These are phyloP conservation scores for Lasiodiplodia gonubiensis DNA, from an alignment of 2,329 filamentous ascomycete species.

Conservation along the genomic window DNA sequence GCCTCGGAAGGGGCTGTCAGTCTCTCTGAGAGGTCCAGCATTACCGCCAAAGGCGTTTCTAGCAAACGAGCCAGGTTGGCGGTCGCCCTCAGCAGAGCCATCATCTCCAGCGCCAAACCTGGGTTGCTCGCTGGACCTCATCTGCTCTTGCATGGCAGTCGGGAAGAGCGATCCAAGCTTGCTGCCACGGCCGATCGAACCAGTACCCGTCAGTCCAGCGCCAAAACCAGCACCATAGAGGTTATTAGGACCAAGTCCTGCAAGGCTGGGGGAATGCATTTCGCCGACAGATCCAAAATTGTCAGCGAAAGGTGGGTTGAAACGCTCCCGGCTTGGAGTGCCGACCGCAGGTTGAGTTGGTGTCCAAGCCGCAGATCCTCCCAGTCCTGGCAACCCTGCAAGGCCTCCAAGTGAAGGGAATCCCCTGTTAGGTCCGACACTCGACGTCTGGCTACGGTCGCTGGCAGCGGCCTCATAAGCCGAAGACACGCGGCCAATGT, in stretches of 20 bases:
- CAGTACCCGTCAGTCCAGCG: slow-evolving; percentile 60
- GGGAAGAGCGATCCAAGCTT: slow-evolving; percentile 90
- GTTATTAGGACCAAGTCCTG: slow-evolving; percentile 66
- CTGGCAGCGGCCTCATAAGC: slow-evolving; percentile 68
- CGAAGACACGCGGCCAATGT: slow-evolving; percentile 53
- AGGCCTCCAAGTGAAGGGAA: slow-evolving; percentile 69
- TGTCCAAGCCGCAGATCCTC: slow-evolving; percentile 67
- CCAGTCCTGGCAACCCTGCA: slow-evolving; percentile 58
- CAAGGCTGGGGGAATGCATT: slow-evolving; percentile 74
- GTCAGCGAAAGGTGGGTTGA: slow-evolving; percentile 60
- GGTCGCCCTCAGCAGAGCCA: slow-evolving; percentile 44
- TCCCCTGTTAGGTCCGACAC: slow-evolving; percentile 74
- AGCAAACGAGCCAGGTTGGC: slow-evolving; percentile 65
- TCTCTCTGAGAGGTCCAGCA: slow-evolving; percentile 44
- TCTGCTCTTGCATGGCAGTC: slow-evolving; percentile 85
- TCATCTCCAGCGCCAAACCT: slow-evolving; percentile 63
- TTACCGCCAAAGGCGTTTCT: slow-evolving; percentile 60
- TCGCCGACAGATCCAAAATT: slow-evolving; percentile 77
- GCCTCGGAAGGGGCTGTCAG: slow-evolving; percentile 48
- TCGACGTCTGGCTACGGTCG: slow-evolving; percentile 92
- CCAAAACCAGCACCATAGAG: slow-evolving; percentile 63
- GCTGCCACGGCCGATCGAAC: slow-evolving; percentile 75
- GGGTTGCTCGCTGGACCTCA: slow-evolving; percentile 64
- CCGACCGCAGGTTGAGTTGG: slow-evolving; percentile 76
- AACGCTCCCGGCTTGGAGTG: slow-evolving; percentile 67